A percentile compares a stretch with the other conserved stretches of the same genome.
These are phyloP conservation scores for Cladophialophora chaetospira DNA, from an alignment of 2,329 filamentous ascomycete genomes.

Conservation along the genomic window DNA sequence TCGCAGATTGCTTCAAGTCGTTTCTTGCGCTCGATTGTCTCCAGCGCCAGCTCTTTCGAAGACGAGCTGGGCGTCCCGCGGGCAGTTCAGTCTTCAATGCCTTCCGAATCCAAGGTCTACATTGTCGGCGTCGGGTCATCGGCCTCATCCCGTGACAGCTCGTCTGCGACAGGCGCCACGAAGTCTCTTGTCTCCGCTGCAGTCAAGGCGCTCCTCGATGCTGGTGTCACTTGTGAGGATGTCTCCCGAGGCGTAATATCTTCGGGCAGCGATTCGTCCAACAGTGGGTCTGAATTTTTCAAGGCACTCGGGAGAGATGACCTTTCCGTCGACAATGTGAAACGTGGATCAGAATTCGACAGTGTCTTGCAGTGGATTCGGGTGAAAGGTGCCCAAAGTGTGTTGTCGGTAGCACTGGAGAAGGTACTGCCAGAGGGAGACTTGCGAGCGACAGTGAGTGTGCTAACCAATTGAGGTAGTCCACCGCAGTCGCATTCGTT, in stretches of 20 bases:
- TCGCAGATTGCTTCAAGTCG: no score
- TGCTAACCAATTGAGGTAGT: neutral
- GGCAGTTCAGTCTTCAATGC: neutral
- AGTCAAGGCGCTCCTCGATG: slow-evolving; percentile 35
- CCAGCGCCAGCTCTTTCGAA: neutral
- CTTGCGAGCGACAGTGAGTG: neutral
- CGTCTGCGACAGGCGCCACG: neutral
- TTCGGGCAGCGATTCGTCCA: neutral
- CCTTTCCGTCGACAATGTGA: neutral
- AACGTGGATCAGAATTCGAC: slow-evolving; percentile 4
- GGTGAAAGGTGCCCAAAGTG: neutral
- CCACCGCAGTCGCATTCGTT: neutral
- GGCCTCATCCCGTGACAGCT: neutral
- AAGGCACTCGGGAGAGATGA: neutral
- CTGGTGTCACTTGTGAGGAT: slow-evolving; percentile 35
- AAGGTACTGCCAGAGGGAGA: neutral
- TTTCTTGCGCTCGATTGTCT: no score
- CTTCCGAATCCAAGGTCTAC: neutral
- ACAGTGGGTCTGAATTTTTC: neutral
- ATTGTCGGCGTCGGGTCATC: neutral
- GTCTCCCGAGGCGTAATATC: slow-evolving; percentile 9
- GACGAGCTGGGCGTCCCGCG: neutral
- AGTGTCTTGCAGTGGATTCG: neutral
- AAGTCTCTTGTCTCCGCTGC: slow-evolving; percentile 23
- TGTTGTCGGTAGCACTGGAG: neutral